A percentile compares a stretch with the other conserved stretches of the same genome.
These are phyloP conservation scores for Dactylella cylindrospora DNA, from an alignment of 2,329 filamentous ascomycete genomes.

Conservation along the genomic window DNA sequence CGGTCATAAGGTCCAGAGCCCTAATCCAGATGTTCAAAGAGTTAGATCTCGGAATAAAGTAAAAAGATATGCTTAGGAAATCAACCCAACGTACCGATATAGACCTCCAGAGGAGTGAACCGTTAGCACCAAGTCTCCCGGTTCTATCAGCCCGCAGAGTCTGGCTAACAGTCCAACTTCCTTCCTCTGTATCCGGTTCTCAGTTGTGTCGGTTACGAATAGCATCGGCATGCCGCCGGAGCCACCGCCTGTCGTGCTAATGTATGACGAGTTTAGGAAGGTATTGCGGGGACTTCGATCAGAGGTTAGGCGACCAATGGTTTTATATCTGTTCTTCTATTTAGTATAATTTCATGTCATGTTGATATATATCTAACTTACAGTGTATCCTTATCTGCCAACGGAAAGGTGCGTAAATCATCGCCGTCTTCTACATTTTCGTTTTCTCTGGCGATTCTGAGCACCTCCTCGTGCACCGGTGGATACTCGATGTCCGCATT, in stretches of 20 bases:
- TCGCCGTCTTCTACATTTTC: background rate
- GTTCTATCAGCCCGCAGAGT: slow-evolving; percentile 49
- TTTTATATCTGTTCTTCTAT: slow-evolving; percentile 50
- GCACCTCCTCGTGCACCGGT: slow-evolving; percentile 13
- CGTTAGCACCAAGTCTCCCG: slow-evolving; percentile 53
- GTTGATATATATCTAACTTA: background rate
- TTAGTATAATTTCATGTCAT: slow-evolving; percentile 5
- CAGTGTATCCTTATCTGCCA: slow-evolving; percentile 25
- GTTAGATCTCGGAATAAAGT: background rate
- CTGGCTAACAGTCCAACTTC: slow-evolving; percentile 51
- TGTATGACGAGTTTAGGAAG: slow-evolving; percentile 53
- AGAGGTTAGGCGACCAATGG: slow-evolving; percentile 51
- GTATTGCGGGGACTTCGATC: slow-evolving; percentile 48
- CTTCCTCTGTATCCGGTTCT: slow-evolving; percentile 54
- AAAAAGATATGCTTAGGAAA: background rate
- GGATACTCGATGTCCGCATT: slow-evolving; percentile 21
- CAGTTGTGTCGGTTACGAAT: slow-evolving; percentile 53
- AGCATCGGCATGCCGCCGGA: slow-evolving; percentile 50
- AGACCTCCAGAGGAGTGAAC: slow-evolving; percentile 52
- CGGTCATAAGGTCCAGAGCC: slow-evolving; percentile 53
- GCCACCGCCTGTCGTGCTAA: slow-evolving; percentile 54
- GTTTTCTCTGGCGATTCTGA: slow-evolving; percentile 3
- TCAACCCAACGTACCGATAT: slow-evolving; percentile 51
- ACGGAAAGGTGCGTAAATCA: slow-evolving; percentile 9
- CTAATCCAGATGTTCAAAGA: slow-evolving; percentile 44